phyloP scores from a whole-genome alignment of 306 rosid species.

The Glycine soja region DNA sequence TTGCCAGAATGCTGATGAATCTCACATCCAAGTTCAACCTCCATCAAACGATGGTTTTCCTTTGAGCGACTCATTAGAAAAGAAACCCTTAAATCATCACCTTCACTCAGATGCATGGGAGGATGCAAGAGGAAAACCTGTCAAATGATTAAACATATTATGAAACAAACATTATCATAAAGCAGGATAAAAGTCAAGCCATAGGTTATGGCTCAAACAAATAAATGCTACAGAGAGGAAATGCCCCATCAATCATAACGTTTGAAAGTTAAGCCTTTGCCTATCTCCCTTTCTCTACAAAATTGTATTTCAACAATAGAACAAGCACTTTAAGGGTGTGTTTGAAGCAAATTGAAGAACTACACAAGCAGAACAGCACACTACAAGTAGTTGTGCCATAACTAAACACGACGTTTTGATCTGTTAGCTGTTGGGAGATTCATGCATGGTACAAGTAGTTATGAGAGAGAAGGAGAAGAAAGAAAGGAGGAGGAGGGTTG shows the following conservation, averaged over 20 bases:
- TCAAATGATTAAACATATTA: constrained; percentile 32
- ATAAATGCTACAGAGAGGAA: constrained; percentile 2
- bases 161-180: constrained; percentile 25
- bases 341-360: background rate
- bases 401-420: background rate
- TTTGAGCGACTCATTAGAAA: constrained; percentile 86
- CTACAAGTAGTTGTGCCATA: background rate
- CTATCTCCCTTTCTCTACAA: background rate
- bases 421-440: background rate
- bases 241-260: constrained; percentile 7
- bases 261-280: constrained; percentile 1
- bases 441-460: background rate
- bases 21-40: constrained; percentile 85
- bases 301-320: constrained; percentile 33
- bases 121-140: constrained; percentile 90
- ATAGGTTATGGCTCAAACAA: constrained; percentile 8
- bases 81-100: constrained; percentile 71
- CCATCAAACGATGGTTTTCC: constrained; percentile 96
- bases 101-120: constrained; percentile 62
- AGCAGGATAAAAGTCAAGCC: constrained; percentile 26
- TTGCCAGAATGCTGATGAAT: constrained; percentile 67
- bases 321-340: background rate
- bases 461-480: background rate
- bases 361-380: background rate
- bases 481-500: background rate